Evolutionary conservation across 163 green algal genomes (phyloP).

Genomic region (Chlamydomonas reinhardtii): DNA sequence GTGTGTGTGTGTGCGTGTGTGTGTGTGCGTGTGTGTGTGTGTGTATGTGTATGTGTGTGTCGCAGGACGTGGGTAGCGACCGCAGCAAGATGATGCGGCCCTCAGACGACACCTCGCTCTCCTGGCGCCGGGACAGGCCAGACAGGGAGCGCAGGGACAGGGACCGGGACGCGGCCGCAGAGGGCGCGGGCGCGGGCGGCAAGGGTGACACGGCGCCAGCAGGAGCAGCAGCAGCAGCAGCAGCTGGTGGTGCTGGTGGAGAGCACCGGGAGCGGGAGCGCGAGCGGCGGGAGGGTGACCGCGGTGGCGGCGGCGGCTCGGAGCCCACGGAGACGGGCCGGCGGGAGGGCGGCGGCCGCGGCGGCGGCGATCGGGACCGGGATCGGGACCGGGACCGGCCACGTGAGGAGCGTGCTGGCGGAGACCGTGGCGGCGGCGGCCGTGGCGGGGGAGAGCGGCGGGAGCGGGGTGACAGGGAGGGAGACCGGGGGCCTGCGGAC

Average conservation of each 20-base stretch:
- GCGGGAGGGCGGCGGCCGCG: not conserved
- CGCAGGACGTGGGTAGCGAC: constrained; percentile 30
- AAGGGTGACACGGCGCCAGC: not conserved
- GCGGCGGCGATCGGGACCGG: not conserved
- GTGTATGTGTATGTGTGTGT: too few relatives aligned
- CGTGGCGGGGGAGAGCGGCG: not conserved
- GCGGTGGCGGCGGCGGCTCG: not conserved
- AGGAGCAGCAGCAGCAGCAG: too few relatives aligned
- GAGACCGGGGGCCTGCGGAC: too few relatives aligned
- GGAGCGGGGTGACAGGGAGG: too few relatives aligned
- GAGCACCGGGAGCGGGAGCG: not conserved
- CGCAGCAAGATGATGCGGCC: constrained; percentile 37
- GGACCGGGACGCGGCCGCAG: not conserved
- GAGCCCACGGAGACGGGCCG: not conserved
- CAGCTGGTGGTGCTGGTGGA: too few relatives aligned
- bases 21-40: too few relatives aligned
- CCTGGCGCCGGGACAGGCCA: constrained; percentile 44
- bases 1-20: too few relatives aligned
- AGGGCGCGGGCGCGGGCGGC: not conserved
- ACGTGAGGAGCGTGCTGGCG: not conserved
- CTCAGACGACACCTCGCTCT: constrained; percentile 16
- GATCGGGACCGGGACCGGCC: not conserved
- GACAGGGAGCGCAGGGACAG: not conserved
- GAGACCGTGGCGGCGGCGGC: not conserved
- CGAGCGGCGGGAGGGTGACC: not conserved